Conservation (phyloP, 805 yeast genomes). For the Monosporozyma servazzii region DNA sequence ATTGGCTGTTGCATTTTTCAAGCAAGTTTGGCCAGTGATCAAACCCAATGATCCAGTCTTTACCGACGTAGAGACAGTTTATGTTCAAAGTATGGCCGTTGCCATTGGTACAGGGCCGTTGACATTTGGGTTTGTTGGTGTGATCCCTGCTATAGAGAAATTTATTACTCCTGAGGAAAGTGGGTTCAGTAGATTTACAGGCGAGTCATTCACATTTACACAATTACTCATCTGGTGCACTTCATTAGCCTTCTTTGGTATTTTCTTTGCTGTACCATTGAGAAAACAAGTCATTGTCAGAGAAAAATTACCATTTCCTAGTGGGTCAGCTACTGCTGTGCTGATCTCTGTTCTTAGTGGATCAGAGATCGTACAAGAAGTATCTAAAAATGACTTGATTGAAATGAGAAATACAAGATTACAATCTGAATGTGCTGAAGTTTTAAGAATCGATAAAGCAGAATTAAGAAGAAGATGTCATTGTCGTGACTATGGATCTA, state of each 20-base stretch:
- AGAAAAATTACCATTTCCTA: conserved; percentile 85
- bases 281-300: conserved; percentile 79
- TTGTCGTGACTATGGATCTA: conserved; percentile 6
- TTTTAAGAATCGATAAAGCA: conserved; percentile 11
- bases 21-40: conserved; percentile 35
- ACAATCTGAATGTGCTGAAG: conserved; percentile 21
- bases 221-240: conserved; percentile 73
- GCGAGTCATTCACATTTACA: conserved; percentile 32
- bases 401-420: conserved; percentile 28
- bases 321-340: conserved; percentile 94
- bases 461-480: conserved; percentile 4
- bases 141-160: conserved; percentile 91
- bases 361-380: conserved; percentile 39
- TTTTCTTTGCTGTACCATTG: conserved; percentile 85
- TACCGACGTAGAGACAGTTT: conserved; percentile 91
- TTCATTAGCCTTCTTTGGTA: conserved; percentile 90
- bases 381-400: conserved; percentile 24
- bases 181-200: conserved; percentile 36
- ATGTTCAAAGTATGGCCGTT: conserved; percentile 84
- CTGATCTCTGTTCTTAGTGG: conserved; percentile 80
- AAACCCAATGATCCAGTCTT: conserved; percentile 36
- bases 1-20: conserved; percentile 77
- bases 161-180: conserved; percentile 71
- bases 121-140: conserved; percentile 91
- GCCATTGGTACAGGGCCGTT: conserved; percentile 97